phyloP scores from a whole-genome alignment of 1,284 basidiomycete genomes.

The Dichomitus squalens region DNA sequence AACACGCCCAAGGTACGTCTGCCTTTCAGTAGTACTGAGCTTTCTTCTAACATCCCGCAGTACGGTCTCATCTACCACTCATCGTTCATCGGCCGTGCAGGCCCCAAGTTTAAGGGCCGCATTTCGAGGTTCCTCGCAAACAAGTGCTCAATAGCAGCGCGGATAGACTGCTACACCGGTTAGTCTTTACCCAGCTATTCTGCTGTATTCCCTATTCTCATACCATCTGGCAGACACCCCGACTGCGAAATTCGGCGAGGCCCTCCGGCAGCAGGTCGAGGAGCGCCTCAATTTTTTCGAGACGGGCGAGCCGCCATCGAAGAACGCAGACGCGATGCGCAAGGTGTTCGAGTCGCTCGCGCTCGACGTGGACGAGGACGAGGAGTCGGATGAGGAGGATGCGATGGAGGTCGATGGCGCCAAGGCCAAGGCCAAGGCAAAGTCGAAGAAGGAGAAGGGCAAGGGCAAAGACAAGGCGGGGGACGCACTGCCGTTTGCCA shows the following conservation, averaged over 20 bases:
- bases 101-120: constrained; percentile 95
- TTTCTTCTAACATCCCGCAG: constrained; percentile 40
- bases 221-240: constrained; percentile 64
- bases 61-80: constrained; percentile 95
- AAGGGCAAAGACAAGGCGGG: constrained; percentile 64
- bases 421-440: constrained; percentile 45
- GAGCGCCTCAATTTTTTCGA: constrained; percentile 97
- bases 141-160: constrained; percentile 97
- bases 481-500: constrained; percentile 58
- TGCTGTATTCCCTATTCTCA: no score
- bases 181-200: constrained; percentile 26
- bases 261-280: constrained; percentile 92
- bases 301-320: constrained; percentile 79
- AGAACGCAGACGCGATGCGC: constrained; percentile 87
- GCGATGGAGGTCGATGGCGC: constrained; percentile 54
- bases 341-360: constrained; percentile 85
- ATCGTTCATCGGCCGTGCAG: constrained; percentile 94
- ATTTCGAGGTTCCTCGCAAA: constrained; percentile 98
- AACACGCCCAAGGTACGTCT: constrained; percentile 90
- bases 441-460: constrained; percentile 57
- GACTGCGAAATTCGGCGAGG: constrained; percentile 94
- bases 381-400: constrained; percentile 50
- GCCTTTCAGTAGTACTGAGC: background rate
- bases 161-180: constrained; percentile 98
- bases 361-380: constrained; percentile 70